Percentiles rank a stretch among this genome's conserved stretches.
Evolutionary conservation across 2,329 filamentous ascomycete species (phyloP).

Genomic region (Ceratocystis albifundus): DNA sequence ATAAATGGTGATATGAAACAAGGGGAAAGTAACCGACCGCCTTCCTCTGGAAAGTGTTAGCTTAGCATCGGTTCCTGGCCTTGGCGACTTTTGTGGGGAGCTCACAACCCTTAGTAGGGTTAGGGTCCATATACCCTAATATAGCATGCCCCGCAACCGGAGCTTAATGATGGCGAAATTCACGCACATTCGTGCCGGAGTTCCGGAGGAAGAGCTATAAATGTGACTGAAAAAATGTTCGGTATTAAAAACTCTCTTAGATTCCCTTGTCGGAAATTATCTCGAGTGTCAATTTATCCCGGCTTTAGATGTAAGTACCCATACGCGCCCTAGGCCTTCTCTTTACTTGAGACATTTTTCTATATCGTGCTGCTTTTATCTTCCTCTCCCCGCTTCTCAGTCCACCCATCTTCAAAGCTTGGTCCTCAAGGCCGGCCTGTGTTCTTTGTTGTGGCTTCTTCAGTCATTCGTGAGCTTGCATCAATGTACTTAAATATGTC

Average conservation of each 20-base stretch:
- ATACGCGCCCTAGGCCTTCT: not conserved
- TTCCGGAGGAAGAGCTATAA: not conserved
- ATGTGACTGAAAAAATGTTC: not conserved
- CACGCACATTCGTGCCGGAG: not conserved
- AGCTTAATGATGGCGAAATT: conserved; percentile 15
- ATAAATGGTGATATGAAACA: conserved; percentile 10
- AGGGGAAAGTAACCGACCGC: not conserved
- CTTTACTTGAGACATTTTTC: not conserved
- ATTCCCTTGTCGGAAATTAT: not conserved
- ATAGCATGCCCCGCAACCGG: conserved; percentile 11
- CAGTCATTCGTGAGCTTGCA: not conserved
- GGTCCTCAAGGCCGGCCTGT: not conserved
- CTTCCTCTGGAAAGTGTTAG: conserved; percentile 23
- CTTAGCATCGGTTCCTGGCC: conserved; percentile 22
- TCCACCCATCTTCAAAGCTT: conserved; percentile 6
- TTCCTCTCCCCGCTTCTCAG: not conserved
- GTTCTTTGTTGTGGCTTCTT: not conserved
- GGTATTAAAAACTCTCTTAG: not conserved
- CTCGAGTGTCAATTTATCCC: not conserved
- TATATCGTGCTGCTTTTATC: not conserved
- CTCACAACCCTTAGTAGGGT: not conserved
- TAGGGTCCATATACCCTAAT: not conserved
- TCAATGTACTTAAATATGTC: not conserved
- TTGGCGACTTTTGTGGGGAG: not conserved
- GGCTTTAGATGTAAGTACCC: not conserved